phyloP scores from a whole-genome alignment of 225 moss, liverwort and hornwort species.

The Polytrichum commune region DNA sequence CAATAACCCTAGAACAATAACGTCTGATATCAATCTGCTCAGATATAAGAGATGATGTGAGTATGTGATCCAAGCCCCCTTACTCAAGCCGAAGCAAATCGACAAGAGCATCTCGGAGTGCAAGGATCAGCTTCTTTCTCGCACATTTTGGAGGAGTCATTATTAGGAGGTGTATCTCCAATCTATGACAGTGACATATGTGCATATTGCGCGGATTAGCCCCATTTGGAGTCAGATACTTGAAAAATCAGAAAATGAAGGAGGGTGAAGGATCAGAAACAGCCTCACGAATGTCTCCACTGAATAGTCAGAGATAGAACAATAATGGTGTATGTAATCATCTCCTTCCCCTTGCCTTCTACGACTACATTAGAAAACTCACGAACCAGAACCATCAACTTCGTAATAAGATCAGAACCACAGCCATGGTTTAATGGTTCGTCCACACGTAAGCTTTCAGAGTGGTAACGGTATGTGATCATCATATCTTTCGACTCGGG shows the following conservation, averaged over 20 bases:
- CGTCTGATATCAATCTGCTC: no score
- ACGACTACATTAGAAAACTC: no score
- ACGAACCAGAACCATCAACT: no score
- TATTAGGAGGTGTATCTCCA: slow-evolving; percentile 4
- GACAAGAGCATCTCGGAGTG: not conserved
- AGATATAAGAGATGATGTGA: no score
- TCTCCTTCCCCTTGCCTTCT: not conserved
- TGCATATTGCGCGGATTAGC: no score
- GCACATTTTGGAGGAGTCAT: slow-evolving; percentile 8
- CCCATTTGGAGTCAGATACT: no score
- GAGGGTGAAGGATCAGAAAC: slow-evolving; percentile 14
- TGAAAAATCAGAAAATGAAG: no score
- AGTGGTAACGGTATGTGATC: slow-evolving; percentile 38
- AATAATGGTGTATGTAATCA: slow-evolving; percentile 10
- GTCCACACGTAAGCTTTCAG: slow-evolving; percentile 20
- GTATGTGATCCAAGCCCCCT: no score
- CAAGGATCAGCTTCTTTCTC: not conserved
- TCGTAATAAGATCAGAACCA: slow-evolving; percentile 26
- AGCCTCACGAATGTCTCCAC: slow-evolving; percentile 19
- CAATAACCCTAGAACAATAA: no score
- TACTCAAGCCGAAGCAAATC: no score
- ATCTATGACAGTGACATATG: slow-evolving; percentile 3
- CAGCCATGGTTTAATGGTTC: slow-evolving; percentile 28
- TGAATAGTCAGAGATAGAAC: slow-evolving; percentile 18
- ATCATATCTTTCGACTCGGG: slow-evolving; percentile 18